phyloP scores from a whole-genome alignment of 441 rosid species.

The Mallotus japonicus region DNA sequence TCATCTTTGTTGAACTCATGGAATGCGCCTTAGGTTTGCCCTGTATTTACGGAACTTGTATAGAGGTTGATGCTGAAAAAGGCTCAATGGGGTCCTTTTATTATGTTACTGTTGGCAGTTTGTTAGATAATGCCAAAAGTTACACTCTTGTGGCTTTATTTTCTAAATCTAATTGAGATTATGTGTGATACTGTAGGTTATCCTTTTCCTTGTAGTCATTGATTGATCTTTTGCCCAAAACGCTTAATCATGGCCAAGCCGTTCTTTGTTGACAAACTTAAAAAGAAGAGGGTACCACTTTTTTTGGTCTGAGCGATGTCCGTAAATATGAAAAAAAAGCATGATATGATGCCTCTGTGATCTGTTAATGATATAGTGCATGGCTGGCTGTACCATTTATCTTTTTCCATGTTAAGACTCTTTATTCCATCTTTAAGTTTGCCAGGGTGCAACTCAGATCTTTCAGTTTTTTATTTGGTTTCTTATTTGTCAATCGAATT shows the following conservation, averaged over 20 bases:
- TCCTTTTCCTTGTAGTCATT: background rate
- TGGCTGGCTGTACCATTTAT: background rate
- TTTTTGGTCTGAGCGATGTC: background rate
- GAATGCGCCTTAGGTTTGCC: conserved; percentile 25
- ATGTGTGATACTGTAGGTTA: background rate
- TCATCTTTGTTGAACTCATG: conserved; percentile 14
- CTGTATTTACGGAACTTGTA: conserved; percentile 33
- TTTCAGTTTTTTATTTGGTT: background rate
- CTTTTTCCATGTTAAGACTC: background rate
- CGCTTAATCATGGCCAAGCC: background rate
- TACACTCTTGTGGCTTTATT: conserved; percentile 21
- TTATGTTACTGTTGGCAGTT: conserved; percentile 25
- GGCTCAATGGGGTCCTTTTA: conserved; percentile 15
- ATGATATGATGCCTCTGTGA: no score
- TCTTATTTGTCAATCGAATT: no score
- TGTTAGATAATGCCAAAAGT: conserved; percentile 16
- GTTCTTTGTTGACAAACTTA: background rate
- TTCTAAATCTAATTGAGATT: conserved; percentile 3
- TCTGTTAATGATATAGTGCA: background rate
- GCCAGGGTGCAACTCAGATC: background rate
- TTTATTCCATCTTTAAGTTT: background rate
- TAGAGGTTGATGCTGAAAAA: conserved; percentile 24
- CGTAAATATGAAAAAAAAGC: background rate
- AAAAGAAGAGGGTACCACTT: background rate
- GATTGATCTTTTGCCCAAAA: background rate